Conservation (phyloP, 345 rosid species). For the Microthlaspi erraticum region DNA sequence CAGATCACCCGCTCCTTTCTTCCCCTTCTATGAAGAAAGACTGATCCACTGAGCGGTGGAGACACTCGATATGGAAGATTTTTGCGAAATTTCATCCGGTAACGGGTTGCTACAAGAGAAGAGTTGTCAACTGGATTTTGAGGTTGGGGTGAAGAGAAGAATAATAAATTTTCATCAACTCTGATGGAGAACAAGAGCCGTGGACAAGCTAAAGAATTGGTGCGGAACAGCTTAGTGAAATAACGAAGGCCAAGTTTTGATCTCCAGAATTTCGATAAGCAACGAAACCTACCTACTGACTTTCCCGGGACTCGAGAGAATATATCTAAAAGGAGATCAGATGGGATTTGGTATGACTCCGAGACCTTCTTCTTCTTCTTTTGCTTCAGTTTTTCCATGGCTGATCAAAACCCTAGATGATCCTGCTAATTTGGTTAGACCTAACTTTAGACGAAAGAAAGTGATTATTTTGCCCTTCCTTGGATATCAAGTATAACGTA, state of each 20-base stretch:
- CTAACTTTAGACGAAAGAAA: too few species aligned
- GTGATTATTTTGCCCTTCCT: too few species aligned
- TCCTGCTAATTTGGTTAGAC: neutral
- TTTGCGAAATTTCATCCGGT: neutral
- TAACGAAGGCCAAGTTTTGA: neutral
- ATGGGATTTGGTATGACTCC: neutral
- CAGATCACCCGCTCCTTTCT: neutral
- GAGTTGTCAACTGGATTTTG: neutral
- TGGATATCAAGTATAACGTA: too few species aligned
- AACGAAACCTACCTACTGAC: conserved; percentile 15
- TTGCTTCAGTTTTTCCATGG: neutral
- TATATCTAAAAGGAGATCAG: neutral
- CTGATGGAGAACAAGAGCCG: neutral
- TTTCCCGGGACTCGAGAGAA: neutral
- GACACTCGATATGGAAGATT: neutral
- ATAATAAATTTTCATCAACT: neutral
- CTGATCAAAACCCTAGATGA: neutral
- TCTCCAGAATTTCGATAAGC: neutral
- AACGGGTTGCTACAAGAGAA: conserved; percentile 18
- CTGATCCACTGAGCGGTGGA: neutral
- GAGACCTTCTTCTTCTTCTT: neutral
- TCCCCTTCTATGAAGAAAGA: neutral
- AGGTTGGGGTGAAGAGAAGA: conserved; percentile 7
- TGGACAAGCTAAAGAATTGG: neutral
- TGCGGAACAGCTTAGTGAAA: neutral